Evolutionary conservation across 1,284 basidiomycete genomes (phyloP).

Genomic region (Fomitopsis betulina): DNA sequence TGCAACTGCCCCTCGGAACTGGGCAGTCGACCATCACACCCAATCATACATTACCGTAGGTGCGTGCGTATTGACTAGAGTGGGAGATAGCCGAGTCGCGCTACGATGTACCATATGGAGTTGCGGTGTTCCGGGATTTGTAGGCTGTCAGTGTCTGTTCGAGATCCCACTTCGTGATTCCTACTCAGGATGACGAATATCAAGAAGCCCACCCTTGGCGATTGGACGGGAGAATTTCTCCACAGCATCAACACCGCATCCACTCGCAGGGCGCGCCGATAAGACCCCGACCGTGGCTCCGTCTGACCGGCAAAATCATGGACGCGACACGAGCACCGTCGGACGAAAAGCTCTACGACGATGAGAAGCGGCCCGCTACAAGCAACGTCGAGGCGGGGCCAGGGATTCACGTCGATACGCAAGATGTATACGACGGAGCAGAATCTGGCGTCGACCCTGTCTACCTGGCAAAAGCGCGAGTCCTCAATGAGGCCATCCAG

Average conservation of each 20-base stretch:
- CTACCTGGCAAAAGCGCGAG: slow-evolving; percentile 56
- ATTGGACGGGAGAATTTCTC: background rate
- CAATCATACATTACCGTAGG: no score
- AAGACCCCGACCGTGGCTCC: background rate
- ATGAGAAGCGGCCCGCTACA: background rate
- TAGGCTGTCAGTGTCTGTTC: background rate
- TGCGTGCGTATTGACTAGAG: background rate
- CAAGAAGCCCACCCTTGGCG: slow-evolving; percentile 52
- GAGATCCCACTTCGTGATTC: background rate
- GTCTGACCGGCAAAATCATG: slow-evolving; percentile 1
- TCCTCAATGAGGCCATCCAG: slow-evolving; percentile 64
- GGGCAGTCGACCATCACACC: no score
- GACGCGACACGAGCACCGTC: slow-evolving; percentile 1
- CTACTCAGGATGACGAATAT: slow-evolving; percentile 41
- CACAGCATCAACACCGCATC: background rate
- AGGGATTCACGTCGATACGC: slow-evolving; percentile 19
- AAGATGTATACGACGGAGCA: slow-evolving; percentile 43
- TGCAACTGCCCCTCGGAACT: no score
- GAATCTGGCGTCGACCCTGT: slow-evolving; percentile 47
- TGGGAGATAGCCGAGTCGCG: background rate
- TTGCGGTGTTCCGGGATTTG: background rate
- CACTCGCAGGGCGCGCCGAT: background rate
- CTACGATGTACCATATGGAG: background rate
- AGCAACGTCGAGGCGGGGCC: background rate
- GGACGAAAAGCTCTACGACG: slow-evolving; percentile 5